A percentile compares a stretch with the other conserved stretches of the same genome.
Conservation (phyloP, 2,329 filamentous ascomycete genomes). For the Cercospora sp. region DNA sequence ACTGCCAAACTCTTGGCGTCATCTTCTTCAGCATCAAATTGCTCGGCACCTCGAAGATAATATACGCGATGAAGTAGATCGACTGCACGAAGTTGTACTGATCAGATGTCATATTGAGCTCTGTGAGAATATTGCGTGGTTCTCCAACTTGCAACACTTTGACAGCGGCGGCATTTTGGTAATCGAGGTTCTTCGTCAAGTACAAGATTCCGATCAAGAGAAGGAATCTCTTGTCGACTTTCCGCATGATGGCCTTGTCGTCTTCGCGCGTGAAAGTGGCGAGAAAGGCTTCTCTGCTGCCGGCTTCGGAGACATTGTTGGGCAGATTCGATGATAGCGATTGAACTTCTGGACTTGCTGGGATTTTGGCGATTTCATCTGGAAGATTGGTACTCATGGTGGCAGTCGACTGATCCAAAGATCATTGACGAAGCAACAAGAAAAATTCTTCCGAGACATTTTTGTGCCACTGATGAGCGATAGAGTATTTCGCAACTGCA, state of each 20-base stretch:
- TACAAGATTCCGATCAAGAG: constrained; percentile 46
- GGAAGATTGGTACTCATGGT: not conserved
- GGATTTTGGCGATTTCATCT: not conserved
- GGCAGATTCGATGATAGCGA: constrained; percentile 4
- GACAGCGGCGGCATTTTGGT: constrained; percentile 45
- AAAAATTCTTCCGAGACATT: not conserved
- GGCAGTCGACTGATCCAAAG: not conserved
- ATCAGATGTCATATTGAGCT: constrained; percentile 45
- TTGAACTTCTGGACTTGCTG: not conserved
- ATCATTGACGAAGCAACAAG: not conserved
- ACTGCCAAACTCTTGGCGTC: constrained; percentile 40
- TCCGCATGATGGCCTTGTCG: constrained; percentile 42
- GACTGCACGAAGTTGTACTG: constrained; percentile 43
- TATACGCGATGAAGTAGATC: constrained; percentile 43
- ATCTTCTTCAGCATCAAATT: constrained; percentile 43
- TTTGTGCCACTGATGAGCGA: not conserved
- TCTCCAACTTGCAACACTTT: constrained; percentile 48
- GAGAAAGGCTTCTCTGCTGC: constrained; percentile 38
- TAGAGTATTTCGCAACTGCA: not conserved
- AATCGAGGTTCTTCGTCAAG: constrained; percentile 48
- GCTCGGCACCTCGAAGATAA: constrained; percentile 40
- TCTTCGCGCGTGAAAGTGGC: constrained; percentile 44
- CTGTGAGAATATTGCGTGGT: constrained; percentile 41
- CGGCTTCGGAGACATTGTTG: constrained; percentile 20
- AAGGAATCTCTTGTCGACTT: constrained; percentile 44